phyloP scores from a whole-genome alignment of 179 eudicot species.

The Monotropa hypopitys region DNA sequence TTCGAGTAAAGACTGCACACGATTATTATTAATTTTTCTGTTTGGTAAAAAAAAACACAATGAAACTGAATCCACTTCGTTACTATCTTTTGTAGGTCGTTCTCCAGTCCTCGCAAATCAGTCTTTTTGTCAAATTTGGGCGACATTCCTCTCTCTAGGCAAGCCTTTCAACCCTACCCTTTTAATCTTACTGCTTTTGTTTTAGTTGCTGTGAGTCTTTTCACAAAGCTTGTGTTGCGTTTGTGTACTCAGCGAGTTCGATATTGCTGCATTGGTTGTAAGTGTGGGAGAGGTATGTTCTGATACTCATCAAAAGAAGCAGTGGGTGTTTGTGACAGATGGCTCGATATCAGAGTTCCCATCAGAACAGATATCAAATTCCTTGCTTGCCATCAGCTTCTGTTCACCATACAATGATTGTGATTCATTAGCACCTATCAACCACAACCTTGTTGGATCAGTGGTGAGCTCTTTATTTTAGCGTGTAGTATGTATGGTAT shows the following conservation, averaged over 20 bases:
- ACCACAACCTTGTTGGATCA: slow-evolving; percentile 59
- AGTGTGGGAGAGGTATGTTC: slow-evolving; percentile 62
- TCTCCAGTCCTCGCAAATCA: slow-evolving; percentile 66
- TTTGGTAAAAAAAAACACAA: not conserved
- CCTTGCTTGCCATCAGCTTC: slow-evolving; percentile 77
- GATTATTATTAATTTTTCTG: not conserved
- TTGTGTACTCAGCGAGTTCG: slow-evolving; percentile 64
- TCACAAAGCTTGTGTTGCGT: not conserved
- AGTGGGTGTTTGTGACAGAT: slow-evolving; percentile 91
- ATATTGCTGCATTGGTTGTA: slow-evolving; percentile 58
- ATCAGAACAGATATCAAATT: slow-evolving; percentile 21
- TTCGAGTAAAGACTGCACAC: slow-evolving; percentile 39
- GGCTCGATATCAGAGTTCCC: slow-evolving; percentile 35
- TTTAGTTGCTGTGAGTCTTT: not conserved
- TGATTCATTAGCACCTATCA: slow-evolving; percentile 46
- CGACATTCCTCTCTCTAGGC: slow-evolving; percentile 68
- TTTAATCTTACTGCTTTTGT: slow-evolving; percentile 8
- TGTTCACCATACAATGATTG: slow-evolving; percentile 33
- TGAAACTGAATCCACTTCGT: slow-evolving; percentile 7
- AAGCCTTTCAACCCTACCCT: slow-evolving; percentile 7
- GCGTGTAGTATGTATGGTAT: not conserved
- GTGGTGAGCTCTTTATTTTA: slow-evolving; percentile 32
- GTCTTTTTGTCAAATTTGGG: slow-evolving; percentile 44
- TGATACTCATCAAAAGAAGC: slow-evolving; percentile 51
- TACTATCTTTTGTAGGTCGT: slow-evolving; percentile 37